Conservation (phyloP, 192 early-diverging fungal species). For the Coemansia aciculifera region DNA sequence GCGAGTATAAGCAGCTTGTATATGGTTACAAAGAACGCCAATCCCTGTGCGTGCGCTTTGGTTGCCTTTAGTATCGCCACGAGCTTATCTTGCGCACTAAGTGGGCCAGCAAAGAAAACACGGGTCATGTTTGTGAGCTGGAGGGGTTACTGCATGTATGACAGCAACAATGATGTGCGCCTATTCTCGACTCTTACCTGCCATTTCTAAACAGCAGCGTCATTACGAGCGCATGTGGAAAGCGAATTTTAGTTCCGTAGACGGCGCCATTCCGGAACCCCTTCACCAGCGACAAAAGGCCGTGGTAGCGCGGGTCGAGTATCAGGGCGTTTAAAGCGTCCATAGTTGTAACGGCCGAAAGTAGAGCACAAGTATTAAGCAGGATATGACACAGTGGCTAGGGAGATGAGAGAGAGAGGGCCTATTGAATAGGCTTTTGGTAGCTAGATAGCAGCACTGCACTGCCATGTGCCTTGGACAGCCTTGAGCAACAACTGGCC, state of each 20-base stretch:
- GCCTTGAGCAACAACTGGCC: neutral
- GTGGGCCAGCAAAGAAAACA: neutral
- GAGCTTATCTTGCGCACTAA: conserved; percentile 76
- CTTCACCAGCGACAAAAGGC: conserved; percentile 81
- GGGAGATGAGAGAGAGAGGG: neutral
- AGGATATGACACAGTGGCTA: neutral
- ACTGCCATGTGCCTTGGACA: neutral
- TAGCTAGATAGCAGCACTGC: neutral
- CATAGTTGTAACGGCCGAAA: conserved; percentile 1
- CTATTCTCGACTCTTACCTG: conserved; percentile 56
- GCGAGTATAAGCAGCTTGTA: conserved; percentile 90
- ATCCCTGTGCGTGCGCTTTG: conserved; percentile 82
- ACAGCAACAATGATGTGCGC: neutral
- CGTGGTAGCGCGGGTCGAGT: conserved; percentile 76
- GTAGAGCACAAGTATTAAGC: neutral
- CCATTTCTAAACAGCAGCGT: conserved; percentile 89
- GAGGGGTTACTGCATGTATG: neutral
- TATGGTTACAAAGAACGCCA: conserved; percentile 89
- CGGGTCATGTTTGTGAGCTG: conserved; percentile 6
- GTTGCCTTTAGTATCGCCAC: conserved; percentile 80
- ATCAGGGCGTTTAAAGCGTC: conserved; percentile 47
- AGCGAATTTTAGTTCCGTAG: conserved; percentile 94
- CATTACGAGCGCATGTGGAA: conserved; percentile 97
- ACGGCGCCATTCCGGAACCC: conserved; percentile 94
- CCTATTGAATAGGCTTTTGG: neutral